These are phyloP conservation scores for Anisodus acutangulus DNA, from an alignment of 257 asterid species.

Conservation along the genomic window DNA sequence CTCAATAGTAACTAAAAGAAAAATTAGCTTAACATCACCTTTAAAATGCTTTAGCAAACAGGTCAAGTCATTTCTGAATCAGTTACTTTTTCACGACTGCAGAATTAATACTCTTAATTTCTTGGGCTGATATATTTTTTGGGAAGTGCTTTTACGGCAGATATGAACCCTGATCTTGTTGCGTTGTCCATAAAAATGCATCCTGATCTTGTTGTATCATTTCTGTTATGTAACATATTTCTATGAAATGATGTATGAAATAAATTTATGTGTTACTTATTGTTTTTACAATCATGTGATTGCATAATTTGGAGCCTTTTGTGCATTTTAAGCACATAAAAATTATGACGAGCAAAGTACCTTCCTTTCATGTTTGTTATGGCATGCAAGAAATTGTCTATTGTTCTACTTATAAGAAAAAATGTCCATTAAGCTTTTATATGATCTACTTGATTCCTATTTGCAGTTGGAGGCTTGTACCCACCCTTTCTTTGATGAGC, in stretches of 20 bases:
- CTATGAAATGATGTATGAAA: neutral
- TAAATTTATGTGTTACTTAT: neutral
- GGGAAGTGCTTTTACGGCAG: neutral
- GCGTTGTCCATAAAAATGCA: neutral
- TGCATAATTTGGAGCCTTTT: conserved; percentile 16
- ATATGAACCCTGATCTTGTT: conserved; percentile 9
- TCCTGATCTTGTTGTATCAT: conserved; percentile 4
- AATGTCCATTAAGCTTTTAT: neutral
- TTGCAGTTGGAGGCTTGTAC: conserved; percentile 69
- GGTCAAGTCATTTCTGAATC: neutral
- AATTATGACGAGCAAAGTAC: neutral
- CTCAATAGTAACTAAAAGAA: neutral
- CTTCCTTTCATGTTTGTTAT: conserved; percentile 21
- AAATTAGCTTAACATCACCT: conserved; percentile 1
- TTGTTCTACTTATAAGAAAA: neutral
- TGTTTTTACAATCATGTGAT: conserved; percentile 1
- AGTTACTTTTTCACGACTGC: neutral
- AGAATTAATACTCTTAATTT: neutral
- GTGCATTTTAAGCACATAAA: conserved; percentile 14
- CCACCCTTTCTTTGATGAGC: conserved; percentile 71
- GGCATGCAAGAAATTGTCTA: conserved; percentile 5
- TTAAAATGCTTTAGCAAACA: neutral
- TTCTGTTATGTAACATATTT: neutral
- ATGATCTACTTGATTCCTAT: neutral
- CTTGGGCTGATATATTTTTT: neutral